These are phyloP conservation scores for Venturia oleaginea DNA, from an alignment of 2,329 filamentous ascomycete species.

Conservation along the genomic window DNA sequence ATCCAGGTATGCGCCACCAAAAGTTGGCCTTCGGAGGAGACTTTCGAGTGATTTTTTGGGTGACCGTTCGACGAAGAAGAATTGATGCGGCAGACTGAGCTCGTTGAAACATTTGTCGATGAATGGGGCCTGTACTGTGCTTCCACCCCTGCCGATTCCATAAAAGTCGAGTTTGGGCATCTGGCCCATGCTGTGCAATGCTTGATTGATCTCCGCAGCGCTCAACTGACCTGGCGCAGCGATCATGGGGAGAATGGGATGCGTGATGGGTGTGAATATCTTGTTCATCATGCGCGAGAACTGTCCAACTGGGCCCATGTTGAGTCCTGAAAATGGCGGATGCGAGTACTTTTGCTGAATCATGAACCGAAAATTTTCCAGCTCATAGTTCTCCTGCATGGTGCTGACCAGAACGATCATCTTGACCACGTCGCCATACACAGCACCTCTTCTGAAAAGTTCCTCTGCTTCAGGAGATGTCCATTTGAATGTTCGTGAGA, in stretches of 20 bases:
- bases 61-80: constrained; percentile 64
- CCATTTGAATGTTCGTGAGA: constrained; percentile 78
- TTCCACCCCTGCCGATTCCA: constrained; percentile 63
- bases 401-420: constrained; percentile 80
- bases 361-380: constrained; percentile 77
- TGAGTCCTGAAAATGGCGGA: constrained; percentile 72
- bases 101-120: constrained; percentile 59
- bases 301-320: constrained; percentile 81
- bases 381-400: constrained; percentile 79
- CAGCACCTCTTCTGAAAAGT: constrained; percentile 61
- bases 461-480: constrained; percentile 61
- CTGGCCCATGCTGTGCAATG: constrained; percentile 69
- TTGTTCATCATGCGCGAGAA: constrained; percentile 76
- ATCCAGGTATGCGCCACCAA: constrained; percentile 75
- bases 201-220: constrained; percentile 74
- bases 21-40: constrained; percentile 63
- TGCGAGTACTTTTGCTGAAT: constrained; percentile 61
- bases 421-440: constrained; percentile 78
- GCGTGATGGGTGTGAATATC: constrained; percentile 80
- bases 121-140: constrained; percentile 72
- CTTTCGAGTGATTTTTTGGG: constrained; percentile 59
- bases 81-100: constrained; percentile 75
- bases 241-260: constrained; percentile 73
- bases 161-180: constrained; percentile 73
- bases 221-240: constrained; percentile 80